Evolutionary conservation across 2,329 filamentous ascomycete genomes (phyloP).

Genomic region (Lasiodiplodia hormozganensis): DNA sequence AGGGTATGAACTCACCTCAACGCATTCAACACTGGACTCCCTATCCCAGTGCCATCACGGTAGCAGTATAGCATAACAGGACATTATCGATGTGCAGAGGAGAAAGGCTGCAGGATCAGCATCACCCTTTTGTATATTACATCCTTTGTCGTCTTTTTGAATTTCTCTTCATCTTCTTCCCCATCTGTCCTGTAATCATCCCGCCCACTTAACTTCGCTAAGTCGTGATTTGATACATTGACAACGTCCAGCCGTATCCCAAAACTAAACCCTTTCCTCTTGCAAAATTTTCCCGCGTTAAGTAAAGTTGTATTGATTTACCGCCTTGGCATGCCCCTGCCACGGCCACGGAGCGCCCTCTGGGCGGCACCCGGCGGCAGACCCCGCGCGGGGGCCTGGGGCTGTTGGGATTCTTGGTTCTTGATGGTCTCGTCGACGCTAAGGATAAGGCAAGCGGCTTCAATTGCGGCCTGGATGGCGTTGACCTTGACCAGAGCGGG

Average conservation of each 20-base stretch:
- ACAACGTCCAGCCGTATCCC: constrained; percentile 12
- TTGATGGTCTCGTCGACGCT: constrained; percentile 98
- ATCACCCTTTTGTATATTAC: constrained; percentile 22
- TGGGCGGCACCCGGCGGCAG: constrained; percentile 75
- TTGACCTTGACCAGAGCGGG: constrained; percentile 96
- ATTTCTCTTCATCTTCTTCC: background rate
- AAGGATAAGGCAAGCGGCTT: constrained; percentile 93
- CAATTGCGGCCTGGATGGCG: constrained; percentile 92
- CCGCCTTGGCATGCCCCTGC: constrained; percentile 86
- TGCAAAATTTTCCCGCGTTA: background rate
- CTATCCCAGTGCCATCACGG: background rate
- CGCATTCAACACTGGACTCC: background rate
- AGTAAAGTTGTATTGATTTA: constrained; percentile 43
- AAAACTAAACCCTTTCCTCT: background rate
- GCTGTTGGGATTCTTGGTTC: constrained; percentile 90
- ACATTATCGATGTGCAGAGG: background rate
- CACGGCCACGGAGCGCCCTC: constrained; percentile 81
- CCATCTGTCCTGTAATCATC: constrained; percentile 2
- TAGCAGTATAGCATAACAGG: background rate
- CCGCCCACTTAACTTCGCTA: constrained; percentile 12
- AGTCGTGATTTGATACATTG: constrained; percentile 27
- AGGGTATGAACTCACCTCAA: background rate
- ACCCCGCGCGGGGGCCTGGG: constrained; percentile 78
- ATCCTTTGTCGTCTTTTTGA: constrained; percentile 8
- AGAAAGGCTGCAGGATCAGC: constrained; percentile 4